phyloP scores from a whole-genome alignment of 2,329 filamentous ascomycete genomes.

The Hypoxylon sp. region DNA sequence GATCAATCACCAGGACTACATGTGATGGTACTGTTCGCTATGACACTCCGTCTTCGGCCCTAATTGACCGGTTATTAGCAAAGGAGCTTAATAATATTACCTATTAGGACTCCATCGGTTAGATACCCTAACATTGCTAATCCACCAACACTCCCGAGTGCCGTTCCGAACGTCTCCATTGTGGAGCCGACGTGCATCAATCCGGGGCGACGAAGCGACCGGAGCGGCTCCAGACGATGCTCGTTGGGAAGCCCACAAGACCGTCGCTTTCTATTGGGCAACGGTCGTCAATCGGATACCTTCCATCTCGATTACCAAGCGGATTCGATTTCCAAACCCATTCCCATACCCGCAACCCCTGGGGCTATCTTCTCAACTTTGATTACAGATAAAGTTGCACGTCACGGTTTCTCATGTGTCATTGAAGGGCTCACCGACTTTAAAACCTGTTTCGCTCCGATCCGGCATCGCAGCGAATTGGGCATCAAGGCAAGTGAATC shows the following conservation, averaged over 20 bases:
- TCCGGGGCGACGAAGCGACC: constrained; percentile 43
- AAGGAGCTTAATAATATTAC: constrained; percentile 40
- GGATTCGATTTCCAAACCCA: constrained; percentile 4
- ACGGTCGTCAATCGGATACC: constrained; percentile 31
- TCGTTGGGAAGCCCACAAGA: constrained; percentile 16
- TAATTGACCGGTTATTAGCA: constrained; percentile 34
- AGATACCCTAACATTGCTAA: constrained; percentile 26
- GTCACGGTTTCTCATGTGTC: not conserved
- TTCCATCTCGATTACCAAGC: constrained; percentile 29
- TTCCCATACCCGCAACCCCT: constrained; percentile 1
- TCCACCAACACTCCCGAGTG: constrained; percentile 35
- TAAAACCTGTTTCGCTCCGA: not conserved
- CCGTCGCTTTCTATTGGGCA: constrained; percentile 29
- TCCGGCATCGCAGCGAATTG: constrained; percentile 34
- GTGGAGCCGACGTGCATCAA: constrained; percentile 45
- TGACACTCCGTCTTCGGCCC: constrained; percentile 49
- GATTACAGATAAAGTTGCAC: constrained; percentile 9
- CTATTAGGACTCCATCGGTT: constrained; percentile 33
- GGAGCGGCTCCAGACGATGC: constrained; percentile 39
- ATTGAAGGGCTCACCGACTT: constrained; percentile 19
- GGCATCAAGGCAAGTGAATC: not conserved
- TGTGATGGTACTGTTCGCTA: constrained; percentile 16
- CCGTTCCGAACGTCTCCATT: constrained; percentile 47
- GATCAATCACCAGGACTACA: constrained; percentile 25
- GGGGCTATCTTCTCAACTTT: not conserved